These are phyloP conservation scores for Achaetomiella virescens DNA, from an alignment of 495 filamentous ascomycete genomes.

Conservation along the genomic window DNA sequence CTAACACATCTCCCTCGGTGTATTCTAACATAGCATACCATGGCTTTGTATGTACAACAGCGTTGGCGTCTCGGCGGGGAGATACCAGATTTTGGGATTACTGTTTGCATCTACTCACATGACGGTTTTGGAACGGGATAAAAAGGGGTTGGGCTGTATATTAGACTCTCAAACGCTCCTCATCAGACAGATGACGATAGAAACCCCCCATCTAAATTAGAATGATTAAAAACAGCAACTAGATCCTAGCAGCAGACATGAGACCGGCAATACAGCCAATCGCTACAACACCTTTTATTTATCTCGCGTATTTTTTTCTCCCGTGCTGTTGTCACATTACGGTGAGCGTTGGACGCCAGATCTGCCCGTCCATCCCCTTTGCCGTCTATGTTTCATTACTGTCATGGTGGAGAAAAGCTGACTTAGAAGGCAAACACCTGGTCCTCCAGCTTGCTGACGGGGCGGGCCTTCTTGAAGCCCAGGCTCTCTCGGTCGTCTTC, in stretches of 20 bases:
- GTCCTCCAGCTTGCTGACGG: slow-evolving; percentile 94
- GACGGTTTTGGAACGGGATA: background rate
- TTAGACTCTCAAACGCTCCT: slow-evolving; percentile 4
- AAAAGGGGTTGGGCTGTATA: background rate
- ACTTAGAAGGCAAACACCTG: slow-evolving; percentile 95
- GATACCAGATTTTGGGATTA: too few species aligned
- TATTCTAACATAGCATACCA: background rate
- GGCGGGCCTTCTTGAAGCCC: slow-evolving; percentile 83
- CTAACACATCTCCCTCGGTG: background rate
- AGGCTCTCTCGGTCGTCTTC: slow-evolving; percentile 82
- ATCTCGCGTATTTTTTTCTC: background rate
- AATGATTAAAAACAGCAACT: background rate
- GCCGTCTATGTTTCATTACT: too few species aligned
- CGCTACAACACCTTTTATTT: background rate
- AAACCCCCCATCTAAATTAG: slow-evolving; percentile 3
- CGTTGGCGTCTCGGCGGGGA: background rate
- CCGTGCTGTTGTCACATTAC: too few species aligned
- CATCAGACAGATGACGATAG: background rate
- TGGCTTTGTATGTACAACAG: background rate
- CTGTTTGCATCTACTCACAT: too few species aligned
- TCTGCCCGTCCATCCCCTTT: background rate
- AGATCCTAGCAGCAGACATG: background rate
- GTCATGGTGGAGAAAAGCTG: background rate
- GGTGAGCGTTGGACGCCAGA: too few species aligned
- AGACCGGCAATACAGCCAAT: too few species aligned